These are phyloP conservation scores for Ramichloridium luteum DNA, from an alignment of 2,329 filamentous ascomycete genomes.

Conservation along the genomic window DNA sequence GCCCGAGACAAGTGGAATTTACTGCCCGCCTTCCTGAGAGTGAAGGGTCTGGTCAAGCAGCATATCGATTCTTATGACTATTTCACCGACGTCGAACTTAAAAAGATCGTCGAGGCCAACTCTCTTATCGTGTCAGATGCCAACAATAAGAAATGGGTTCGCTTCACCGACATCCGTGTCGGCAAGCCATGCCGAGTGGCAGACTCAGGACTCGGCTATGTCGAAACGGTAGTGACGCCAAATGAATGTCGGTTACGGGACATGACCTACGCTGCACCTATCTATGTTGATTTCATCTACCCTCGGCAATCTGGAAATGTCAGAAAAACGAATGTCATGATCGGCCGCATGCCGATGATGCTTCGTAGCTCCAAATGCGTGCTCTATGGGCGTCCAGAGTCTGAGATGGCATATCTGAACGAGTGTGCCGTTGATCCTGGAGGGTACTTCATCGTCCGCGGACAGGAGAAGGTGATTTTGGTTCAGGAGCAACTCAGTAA, in stretches of 20 bases:
- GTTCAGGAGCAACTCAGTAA: slow-evolving; percentile 99
- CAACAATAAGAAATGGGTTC: slow-evolving; percentile 78
- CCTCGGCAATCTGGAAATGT: slow-evolving; percentile 67
- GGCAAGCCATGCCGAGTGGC: slow-evolving; percentile 69
- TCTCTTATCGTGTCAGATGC: slow-evolving; percentile 81
- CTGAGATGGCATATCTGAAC: slow-evolving; percentile 81
- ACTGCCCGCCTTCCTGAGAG: slow-evolving; percentile 91
- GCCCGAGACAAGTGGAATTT: slow-evolving; percentile 91
- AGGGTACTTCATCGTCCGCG: slow-evolving; percentile 94
- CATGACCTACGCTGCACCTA: slow-evolving; percentile 94
- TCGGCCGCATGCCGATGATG: slow-evolving; percentile 94
- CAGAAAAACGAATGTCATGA: slow-evolving; percentile 59
- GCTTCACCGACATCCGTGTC: slow-evolving; percentile 62
- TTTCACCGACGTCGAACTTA: slow-evolving; percentile 91
- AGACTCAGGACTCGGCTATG: slow-evolving; percentile 56
- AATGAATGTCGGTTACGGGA: slow-evolving; percentile 95
- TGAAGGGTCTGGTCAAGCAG: slow-evolving; percentile 93
- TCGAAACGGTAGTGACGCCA: slow-evolving; percentile 60
- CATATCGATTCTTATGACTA: slow-evolving; percentile 99
- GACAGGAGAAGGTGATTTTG: slow-evolving; percentile 95
- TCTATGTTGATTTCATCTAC: slow-evolving; percentile 85
- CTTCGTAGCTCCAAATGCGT: slow-evolving; percentile 89
- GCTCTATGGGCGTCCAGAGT: slow-evolving; percentile 68
- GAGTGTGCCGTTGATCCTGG: slow-evolving; percentile 94
- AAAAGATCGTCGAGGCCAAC: slow-evolving; percentile 91